Conservation (phyloP, 768 basidiomycete genomes). For the Auricularia auricula-judae region DNA sequence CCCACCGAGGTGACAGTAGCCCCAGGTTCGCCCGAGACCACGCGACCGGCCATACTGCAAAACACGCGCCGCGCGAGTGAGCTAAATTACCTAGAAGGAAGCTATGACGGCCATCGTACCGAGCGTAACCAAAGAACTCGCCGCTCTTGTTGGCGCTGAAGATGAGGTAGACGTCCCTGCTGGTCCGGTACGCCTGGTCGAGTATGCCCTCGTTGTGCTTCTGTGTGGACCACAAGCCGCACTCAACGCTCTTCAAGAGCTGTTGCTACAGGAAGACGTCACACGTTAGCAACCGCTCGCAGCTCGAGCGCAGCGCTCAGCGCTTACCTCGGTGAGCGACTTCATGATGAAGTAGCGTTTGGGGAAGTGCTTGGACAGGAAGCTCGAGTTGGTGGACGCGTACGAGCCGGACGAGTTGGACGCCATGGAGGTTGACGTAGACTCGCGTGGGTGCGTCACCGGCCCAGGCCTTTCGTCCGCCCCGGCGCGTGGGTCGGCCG, state of each 20-base stretch:
- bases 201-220: conserved; percentile 83
- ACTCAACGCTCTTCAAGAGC: conserved; percentile 47
- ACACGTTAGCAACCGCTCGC: conserved; percentile 21
- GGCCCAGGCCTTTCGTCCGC: background rate
- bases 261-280: conserved; percentile 43
- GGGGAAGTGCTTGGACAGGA: conserved; percentile 68
- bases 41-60: conserved; percentile 58
- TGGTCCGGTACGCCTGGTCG: conserved; percentile 89
- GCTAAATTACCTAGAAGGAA: background rate
- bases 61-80: background rate
- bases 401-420: conserved; percentile 55
- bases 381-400: conserved; percentile 75
- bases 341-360: conserved; percentile 90
- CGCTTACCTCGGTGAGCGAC: conserved; percentile 63
- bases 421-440: background rate
- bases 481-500: background rate
- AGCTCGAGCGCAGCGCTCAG: background rate
- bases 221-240: conserved; percentile 86
- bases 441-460: background rate
- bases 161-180: conserved; percentile 76
- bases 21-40: conserved; percentile 21
- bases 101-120: conserved; percentile 29
- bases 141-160: conserved; percentile 92
- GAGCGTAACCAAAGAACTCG: conserved; percentile 89
- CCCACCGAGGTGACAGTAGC: background rate